Conservation (phyloP, 192 early-diverging fungal genomes). For the Umbelopsis sp. region DNA sequence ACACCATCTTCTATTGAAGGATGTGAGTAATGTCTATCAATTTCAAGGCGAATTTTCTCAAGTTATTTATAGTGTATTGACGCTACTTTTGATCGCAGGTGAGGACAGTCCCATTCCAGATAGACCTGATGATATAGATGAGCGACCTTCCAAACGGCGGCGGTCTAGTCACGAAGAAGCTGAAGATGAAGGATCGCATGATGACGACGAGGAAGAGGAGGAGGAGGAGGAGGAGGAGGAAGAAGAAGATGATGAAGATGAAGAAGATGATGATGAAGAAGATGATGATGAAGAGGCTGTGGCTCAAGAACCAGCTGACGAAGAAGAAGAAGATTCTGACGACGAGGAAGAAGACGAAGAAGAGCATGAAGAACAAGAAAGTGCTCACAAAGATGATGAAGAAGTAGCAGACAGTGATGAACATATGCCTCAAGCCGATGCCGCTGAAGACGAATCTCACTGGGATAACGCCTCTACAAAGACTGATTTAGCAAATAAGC, state of each 20-base stretch:
- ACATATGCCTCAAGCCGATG: slow-evolving; percentile 13
- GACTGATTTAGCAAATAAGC: background rate
- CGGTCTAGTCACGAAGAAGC: slow-evolving; percentile 21
- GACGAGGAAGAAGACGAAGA: slow-evolving; percentile 29
- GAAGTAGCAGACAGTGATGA: slow-evolving; percentile 34
- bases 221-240: background rate
- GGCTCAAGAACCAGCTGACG: slow-evolving; percentile 10
- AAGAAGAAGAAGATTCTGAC: slow-evolving; percentile 23
- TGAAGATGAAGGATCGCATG: slow-evolving; percentile 20
- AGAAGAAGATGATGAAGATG: slow-evolving; percentile 31
- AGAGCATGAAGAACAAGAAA: slow-evolving; percentile 34
- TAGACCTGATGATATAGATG: background rate
- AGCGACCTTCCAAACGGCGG: slow-evolving; percentile 14
- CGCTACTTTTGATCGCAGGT: background rate
- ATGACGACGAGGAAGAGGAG: background rate
- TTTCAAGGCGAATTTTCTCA: background rate
- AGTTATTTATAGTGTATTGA: background rate
- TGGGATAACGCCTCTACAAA: background rate
- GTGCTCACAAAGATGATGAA: slow-evolving; percentile 33
- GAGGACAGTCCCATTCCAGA: slow-evolving; percentile 5
- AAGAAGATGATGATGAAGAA: slow-evolving; percentile 1
- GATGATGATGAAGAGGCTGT: slow-evolving; percentile 20
- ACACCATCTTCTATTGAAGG: slow-evolving; percentile 28
- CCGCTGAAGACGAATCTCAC: background rate
- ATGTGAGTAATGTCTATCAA: slow-evolving; percentile 5